Base-by-base conservation (phyloP, 2,329 filamentous ascomycete species). In the Claviceps digitariae region DNA sequence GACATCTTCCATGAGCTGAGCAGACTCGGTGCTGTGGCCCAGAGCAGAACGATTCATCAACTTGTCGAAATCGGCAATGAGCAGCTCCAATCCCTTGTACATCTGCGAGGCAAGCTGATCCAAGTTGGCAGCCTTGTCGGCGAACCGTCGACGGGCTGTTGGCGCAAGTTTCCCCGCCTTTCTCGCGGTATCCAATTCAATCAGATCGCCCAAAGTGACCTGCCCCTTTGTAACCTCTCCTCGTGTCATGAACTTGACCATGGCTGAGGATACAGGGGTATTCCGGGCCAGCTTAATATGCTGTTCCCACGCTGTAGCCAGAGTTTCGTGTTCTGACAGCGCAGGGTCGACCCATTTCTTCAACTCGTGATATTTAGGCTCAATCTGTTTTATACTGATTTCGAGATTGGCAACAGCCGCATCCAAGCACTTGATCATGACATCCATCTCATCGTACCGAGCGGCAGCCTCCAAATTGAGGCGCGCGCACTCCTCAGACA, bases 401-500 rank as follows among this genome's bases (percentile, higher is more conserved):
- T 90, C 83, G 53, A 91, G 77, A 62, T 96, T 98, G 57, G 85
- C 83, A 23, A 95, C 82, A 7, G 91, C 93, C 27, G 93, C 87
- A 57, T 88, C 83, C 49, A 94, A 77, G 54, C 86, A 90, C 56
- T 84, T 82, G 63, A 88, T 76, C 66, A 95, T 90, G 51, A 87
- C 81, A 49, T 83, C 79, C 63, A 86, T 84, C 67, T 90, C 86
- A 51, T 75, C 74, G 63, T 88, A 86, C 58, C 87, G 78, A 53
- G 83, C 76, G 61, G 81, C 75, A 21, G 82, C 76, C 57, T 76
- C 70, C 51, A 74, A 72, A 51, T 83, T 81, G 72, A 89, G 84
- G 50, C 72, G 72, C 50, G 74, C 74, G 60, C 87, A 91, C 59
- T 84, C 82, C 27, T 84, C 80, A 7, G 85, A 77, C 36, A 94